Percentiles rank a stretch among this genome's conserved stretches.
Conservation (phyloP, 2,329 filamentous ascomycete species). For the Neopestalotiopsis rosae region DNA sequence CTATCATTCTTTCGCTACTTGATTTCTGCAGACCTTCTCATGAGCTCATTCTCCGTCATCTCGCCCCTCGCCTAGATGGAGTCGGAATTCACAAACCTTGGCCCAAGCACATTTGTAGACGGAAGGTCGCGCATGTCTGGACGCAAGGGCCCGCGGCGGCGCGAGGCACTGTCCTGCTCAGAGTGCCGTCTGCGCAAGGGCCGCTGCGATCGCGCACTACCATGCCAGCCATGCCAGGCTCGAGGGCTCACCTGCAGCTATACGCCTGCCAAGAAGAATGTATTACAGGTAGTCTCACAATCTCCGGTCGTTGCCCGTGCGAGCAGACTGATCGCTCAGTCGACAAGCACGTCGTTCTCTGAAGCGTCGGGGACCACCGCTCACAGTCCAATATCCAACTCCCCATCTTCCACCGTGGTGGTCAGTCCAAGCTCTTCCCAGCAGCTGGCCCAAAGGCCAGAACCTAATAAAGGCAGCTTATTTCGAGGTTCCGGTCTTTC, state of each 20-base stretch:
- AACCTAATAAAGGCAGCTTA: not conserved
- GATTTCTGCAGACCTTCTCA: not conserved
- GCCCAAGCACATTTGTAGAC: not conserved
- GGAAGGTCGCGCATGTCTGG: not conserved
- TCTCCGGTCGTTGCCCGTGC: not conserved
- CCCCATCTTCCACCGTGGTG: not conserved
- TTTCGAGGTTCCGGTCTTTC: not conserved
- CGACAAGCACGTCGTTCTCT: not conserved
- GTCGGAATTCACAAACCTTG: not conserved
- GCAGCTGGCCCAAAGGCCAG: not conserved
- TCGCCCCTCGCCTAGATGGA: not conserved
- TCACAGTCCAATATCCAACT: not conserved
- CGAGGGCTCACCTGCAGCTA: not conserved
- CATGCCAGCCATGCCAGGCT: not conserved
- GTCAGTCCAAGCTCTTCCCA: not conserved
- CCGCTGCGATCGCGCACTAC: not conserved
- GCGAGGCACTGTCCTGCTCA: not conserved
- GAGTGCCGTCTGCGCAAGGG: not conserved
- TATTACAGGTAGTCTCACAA: not conserved
- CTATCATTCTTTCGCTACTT: not conserved
- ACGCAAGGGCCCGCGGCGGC: not conserved
- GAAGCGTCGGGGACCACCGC: not conserved
- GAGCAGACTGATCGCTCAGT: not conserved
- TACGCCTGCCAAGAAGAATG: not conserved
- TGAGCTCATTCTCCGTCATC: not conserved